Evolutionary conservation across 768 basidiomycete genomes (phyloP), one percentile per base, ranked within the genome.

Genomic region (Mycena filopes): DNA sequence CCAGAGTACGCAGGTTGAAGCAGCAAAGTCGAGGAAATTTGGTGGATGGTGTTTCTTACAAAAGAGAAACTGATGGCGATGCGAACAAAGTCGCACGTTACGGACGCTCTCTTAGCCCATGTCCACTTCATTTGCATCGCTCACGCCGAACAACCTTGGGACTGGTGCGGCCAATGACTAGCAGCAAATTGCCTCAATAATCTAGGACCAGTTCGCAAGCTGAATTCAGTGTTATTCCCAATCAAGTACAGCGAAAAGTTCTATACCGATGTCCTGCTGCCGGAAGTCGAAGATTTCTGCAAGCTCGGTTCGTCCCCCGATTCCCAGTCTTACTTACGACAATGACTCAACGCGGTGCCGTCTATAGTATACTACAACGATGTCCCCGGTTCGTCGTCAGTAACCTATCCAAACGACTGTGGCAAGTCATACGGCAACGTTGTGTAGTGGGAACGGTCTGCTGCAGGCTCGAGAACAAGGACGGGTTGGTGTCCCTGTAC

Each of bases 171-270:
- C n/a, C n/a, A n/a, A n/a, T n/a, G n/a, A n/a, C n/a, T n/a, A n/a
- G n/a, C n/a, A n/a, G n/a, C n/a, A n/a, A n/a, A n/a, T n/a, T n/a
- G 7, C 31, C 31, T 83, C 60, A 95, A 95, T 77, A 97, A 96
- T 77, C 79, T 96, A 48, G 95, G 95, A 55, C 90, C 91, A 2
- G 86, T 91, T 56, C 84, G 90, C 63, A 89, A 86, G 72, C 73
- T 85, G 43, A 84, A 90, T 77, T 87, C 89, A 2, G 92, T 95
- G 42, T 84, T 96, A n/a, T 55, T 66, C 54, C 58, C 95, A 28
- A 92, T 96, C 75, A 89, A 89, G 72, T 97, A 96, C 77, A 89
- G 90, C 76, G 91, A 94, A 71, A 90, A 89, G 75, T 96, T 96
- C 82, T 97, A 95, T 79, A 79, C 85, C 71, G 92, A 92, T 73